Evolutionary conservation across 2,329 filamentous ascomycete species (phyloP).

Genomic region (Botrytis elliptica): DNA sequence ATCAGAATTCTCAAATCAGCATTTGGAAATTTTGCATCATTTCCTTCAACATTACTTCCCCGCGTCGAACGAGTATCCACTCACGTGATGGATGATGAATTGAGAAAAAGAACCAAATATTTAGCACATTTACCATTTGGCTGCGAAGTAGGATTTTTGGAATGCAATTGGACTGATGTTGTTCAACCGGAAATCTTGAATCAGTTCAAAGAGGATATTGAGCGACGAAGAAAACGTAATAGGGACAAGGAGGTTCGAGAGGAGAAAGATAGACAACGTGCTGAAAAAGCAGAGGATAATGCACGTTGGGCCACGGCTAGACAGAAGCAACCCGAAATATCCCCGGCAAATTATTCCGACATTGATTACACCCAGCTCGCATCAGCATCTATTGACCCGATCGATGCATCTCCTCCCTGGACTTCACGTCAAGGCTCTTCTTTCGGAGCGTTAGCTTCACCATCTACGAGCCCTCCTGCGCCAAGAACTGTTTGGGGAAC

Average conservation of each 20-base stretch:
- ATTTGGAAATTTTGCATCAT: conserved; percentile 64
- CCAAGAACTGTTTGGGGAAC: conserved; percentile 93
- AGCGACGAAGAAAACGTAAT: conserved; percentile 61
- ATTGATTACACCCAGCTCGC: conserved; percentile 70
- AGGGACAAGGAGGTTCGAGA: conserved; percentile 66
- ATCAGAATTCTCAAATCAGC: conserved; percentile 71
- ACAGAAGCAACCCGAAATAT: conserved; percentile 54
- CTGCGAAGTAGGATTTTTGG: conserved; percentile 69
- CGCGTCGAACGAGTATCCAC: conserved; percentile 70
- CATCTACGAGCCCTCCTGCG: conserved; percentile 77
- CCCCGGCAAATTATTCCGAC: conserved; percentile 47
- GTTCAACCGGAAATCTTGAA: conserved; percentile 60
- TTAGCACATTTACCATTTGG: conserved; percentile 68
- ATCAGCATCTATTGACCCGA: conserved; percentile 47
- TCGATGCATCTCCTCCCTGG: conserved; percentile 49
- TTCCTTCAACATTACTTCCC: conserved; percentile 68
- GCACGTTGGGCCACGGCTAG: conserved; percentile 60
- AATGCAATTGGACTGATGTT: conserved; percentile 74
- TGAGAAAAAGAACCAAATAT: conserved; percentile 69
- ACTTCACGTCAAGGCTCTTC: conserved; percentile 57
- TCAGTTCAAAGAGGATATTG: conserved; percentile 62
- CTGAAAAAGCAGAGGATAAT: conserved; percentile 68
- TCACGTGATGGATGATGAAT: conserved; percentile 69
- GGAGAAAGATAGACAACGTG: conserved; percentile 66
- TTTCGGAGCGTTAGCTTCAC: conserved; percentile 69